Base-by-base conservation (phyloP, 768 basidiomycete species). In the Trametes cubensis region DNA sequence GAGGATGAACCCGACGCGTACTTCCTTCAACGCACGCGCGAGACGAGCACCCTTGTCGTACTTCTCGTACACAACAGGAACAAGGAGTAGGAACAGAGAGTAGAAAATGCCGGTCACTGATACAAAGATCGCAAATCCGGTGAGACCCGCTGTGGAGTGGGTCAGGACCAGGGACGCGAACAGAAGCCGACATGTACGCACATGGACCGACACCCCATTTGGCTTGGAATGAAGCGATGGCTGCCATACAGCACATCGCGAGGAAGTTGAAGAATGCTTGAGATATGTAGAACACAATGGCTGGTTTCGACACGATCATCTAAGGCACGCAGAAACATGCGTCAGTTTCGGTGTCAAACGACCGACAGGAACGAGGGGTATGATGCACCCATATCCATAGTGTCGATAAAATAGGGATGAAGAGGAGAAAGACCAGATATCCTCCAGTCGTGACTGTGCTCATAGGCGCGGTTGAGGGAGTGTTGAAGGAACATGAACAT, bases 251-350 rank as follows among this genome's bases (percentile, higher is more conserved):
- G 49, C 88, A 89, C 85, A 96, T 89, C 14, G 92, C 85, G 48
- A 98, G 82, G 71, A 98, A 97, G 73, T 90, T 88, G 85, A 96
- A 94, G 81, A 98, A 95, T 56, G 86, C 82, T 78, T 96, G 90
- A 3, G 84, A 86, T 30, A 83, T 73, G 72, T 90, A 86, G 71
- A 87, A 86, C 58, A 92, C 80, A 71, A 94, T 90, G 63, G 86
- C 80, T 7, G 90, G 87, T 78, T 92, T 93, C 23, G 90, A 88
- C 48, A 94, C 85, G 67, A 94, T 93, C 90, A 93, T 91, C 92
- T 94, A 67, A 20, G 67, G 34, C 46, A 59, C 18, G 66, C 41
- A 50, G 41, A 61, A 60, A 48, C 47, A 63, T 51, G 65, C 52
- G 71, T 72, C 61, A 69, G 66, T 5, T 5, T 45, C 30, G 28